phyloP scores from a whole-genome alignment of 495 filamentous ascomycete species.

The Haplographium delicatum region DNA sequence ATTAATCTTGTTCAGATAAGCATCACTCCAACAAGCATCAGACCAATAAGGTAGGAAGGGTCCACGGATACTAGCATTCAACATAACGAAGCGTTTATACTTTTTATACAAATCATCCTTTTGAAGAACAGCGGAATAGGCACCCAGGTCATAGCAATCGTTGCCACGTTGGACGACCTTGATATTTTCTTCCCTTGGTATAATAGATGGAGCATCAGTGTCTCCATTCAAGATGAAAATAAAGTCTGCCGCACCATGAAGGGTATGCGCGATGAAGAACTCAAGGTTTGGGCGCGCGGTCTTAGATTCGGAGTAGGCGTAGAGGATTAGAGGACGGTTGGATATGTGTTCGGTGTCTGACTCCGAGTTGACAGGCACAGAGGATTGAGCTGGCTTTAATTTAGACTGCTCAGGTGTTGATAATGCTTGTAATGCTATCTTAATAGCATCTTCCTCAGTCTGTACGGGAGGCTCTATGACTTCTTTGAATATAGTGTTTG shows the following conservation, averaged over 20 bases:
- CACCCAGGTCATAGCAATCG: conserved; percentile 28
- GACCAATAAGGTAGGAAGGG: conserved; percentile 32
- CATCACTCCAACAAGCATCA: conserved; percentile 24
- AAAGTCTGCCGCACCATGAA: conserved; percentile 32
- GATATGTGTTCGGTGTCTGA: background rate
- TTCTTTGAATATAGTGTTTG: background rate
- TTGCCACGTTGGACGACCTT: conserved; percentile 22
- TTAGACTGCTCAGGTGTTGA: background rate
- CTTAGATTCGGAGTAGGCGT: conserved; percentile 28
- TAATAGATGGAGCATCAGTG: conserved; percentile 6
- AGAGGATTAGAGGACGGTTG: conserved; percentile 13
- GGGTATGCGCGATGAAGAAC: conserved; percentile 29
- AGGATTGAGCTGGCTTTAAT: background rate
- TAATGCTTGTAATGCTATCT: background rate
- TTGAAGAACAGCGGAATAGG: conserved; percentile 26
- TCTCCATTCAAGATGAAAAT: conserved; percentile 34
- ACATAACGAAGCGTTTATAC: conserved; percentile 30
- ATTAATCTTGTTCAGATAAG: conserved; percentile 25
- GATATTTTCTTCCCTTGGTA: conserved; percentile 23
- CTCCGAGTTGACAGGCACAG: background rate
- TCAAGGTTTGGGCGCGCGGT: conserved; percentile 26
- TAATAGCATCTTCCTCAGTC: background rate
- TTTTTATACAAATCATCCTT: conserved; percentile 16
- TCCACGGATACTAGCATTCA: conserved; percentile 29
- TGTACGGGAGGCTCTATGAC: background rate